Evolutionary conservation across 2,329 filamentous ascomycete genomes (phyloP), one percentile per base, ranked within the genome.

Genomic region (Fusarium sp.): DNA sequence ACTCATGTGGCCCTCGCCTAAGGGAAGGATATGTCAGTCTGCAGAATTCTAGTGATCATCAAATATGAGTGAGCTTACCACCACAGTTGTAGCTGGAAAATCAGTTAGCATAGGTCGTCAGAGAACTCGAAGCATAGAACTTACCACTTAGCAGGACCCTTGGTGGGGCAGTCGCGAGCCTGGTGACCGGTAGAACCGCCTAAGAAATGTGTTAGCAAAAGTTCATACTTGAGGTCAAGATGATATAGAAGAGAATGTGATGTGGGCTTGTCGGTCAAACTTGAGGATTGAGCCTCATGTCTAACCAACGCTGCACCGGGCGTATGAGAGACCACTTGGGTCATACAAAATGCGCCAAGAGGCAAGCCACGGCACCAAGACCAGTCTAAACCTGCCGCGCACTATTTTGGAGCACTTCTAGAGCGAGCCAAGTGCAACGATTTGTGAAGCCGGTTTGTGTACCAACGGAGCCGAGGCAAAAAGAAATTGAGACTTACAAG

Each of bases 91-190:
- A 94, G 88, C 91, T 92, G 59, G 44, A 22, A 51, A 45, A 18
- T 38, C 10, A 40, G n/a, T 71, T 45, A 71, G 65, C 34, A 43
- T 27, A 32, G 5, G 4, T 29, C 10, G 10, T 43, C 10, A 41
- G 34, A 40, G 22, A 43, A 18, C 25, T 20, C 9, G 20, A 46
- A 24, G 16, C 15, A 18, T 34, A 40, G 34, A 27, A 82, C 89
- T 81, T 84, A 94, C 92, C 92, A 94, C 83, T 93, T 94, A 76
- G 92, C 89, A 76, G 91, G 90, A 76, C 92, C 92, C 84, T 92
- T 92, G 86, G 90, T 93, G 78, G 93, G 93, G 87, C 93, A 96
- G 78, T 95, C 92, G 78, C 92, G 92, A 78, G 92, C 92, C 92
- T 93, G 91, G 81, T 94, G 92, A 76, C 87, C 88, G 73, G 87